Evolutionary conservation across 2,329 filamentous ascomycete genomes (phyloP), one percentile per base, ranked within the genome.

Genomic region (Calonectria naviculata): DNA sequence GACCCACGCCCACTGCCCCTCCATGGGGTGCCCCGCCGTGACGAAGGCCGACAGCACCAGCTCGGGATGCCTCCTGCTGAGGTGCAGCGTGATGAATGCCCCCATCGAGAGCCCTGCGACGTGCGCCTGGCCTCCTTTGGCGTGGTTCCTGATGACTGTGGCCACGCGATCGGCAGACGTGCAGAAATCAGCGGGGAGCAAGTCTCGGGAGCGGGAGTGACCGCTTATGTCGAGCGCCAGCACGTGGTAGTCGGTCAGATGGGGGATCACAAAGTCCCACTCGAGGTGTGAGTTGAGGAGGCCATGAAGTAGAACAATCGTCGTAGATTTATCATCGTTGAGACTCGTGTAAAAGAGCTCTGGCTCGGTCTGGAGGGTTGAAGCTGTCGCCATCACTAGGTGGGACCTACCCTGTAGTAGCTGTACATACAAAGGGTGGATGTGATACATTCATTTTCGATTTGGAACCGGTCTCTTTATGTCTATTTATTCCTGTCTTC

Each of bases 31-130:
- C 4, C 80, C 78, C 3, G 82, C 83, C 17, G 83, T 82, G 10
- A 81, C 74, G 49, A 84, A 83, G 21, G 81, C 78, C 58, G 80
- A 81, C 29, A 73, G 64, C 17, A 84, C 82, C 7, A 85, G 74
- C 15, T 81, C 79, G 0, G 84, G 83, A 63, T 83, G 75, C 21
- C 79, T 74, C 41, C 75, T 75, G 31, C 80, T 78, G 6, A 85
- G 72, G n/a, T 79, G 77, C 68, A 74, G 65, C n/a, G 74, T 67
- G 76, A 84, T 69, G 66, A 80, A 85, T 1, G 83, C 84, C 13
- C 84, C 84, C 65, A 83, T 82, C 2, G 84, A 86, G 26, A 86
- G 52, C 4, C 84, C 84, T 36, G 84, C 82, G 34, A 86, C 52
- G 71, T 86, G 84, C 5, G 84, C 84, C 3, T 73, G 73, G 7